A percentile compares a stretch with the other conserved stretches of the same genome.
Evolutionary conservation across 2,329 filamentous ascomycete species (phyloP).

Genomic region (Grosmannia huntii): DNA sequence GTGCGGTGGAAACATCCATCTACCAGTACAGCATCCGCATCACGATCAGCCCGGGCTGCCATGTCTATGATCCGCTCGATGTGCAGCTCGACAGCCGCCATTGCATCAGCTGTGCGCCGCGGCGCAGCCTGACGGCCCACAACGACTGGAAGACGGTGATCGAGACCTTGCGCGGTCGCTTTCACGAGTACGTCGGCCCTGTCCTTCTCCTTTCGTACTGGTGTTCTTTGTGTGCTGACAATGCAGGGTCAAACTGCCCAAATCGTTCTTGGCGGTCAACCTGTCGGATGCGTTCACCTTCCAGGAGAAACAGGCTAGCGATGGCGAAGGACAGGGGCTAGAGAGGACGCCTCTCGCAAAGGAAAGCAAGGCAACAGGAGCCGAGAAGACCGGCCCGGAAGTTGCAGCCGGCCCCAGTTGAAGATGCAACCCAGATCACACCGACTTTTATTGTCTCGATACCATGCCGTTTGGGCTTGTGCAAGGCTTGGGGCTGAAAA

Average conservation of each 20-base stretch:
- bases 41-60: conserved; percentile 87
- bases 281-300: conserved; percentile 50
- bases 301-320: conserved; percentile 39
- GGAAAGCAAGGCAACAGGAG: neutral
- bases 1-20: conserved; percentile 31
- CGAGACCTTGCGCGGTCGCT: conserved; percentile 85
- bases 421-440: neutral
- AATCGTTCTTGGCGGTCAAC: conserved; percentile 53
- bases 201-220: neutral
- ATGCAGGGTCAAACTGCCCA: conserved; percentile 50
- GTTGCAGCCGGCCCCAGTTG: neutral
- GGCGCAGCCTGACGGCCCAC: conserved; percentile 79
- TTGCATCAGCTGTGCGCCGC: conserved; percentile 87
- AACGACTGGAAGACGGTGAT: conserved; percentile 96
- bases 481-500: neutral
- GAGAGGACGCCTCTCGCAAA: conserved; percentile 28
- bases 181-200: conserved; percentile 61
- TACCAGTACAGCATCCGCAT: conserved; percentile 96
- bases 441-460: neutral
- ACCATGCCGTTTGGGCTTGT: neutral
- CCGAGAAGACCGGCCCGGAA: neutral
- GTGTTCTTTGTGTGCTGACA: neutral
- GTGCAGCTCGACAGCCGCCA: conserved; percentile 94
- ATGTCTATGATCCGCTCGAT: conserved; percentile 91
- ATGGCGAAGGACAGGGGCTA: conserved; percentile 22